Percentiles rank a stretch among this genome's conserved stretches.
Conservation (phyloP, 495 filamentous ascomycete genomes). For the Penicillium flavigenum region DNA sequence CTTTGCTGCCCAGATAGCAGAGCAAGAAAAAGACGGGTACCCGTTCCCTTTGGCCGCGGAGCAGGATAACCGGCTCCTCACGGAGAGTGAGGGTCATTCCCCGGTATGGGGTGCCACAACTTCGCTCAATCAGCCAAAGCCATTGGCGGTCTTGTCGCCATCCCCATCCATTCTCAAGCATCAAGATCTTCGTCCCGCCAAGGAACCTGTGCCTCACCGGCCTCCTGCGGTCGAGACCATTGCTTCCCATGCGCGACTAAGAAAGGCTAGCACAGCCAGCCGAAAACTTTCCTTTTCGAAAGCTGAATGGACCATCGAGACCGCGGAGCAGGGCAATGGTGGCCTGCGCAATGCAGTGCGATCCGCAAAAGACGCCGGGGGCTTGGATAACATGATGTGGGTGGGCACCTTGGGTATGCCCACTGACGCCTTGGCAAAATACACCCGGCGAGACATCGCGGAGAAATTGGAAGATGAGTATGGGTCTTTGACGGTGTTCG, state of each 20-base stretch:
- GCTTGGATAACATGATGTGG: conserved; percentile 70
- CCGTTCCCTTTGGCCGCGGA: conserved; percentile 33
- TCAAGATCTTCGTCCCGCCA: conserved; percentile 48
- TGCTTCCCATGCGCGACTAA: conserved; percentile 6
- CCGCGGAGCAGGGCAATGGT: conserved; percentile 85
- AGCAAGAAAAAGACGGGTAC: conserved; percentile 32
- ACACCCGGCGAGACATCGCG: conserved; percentile 73
- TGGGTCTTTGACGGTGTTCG: conserved; percentile 76
- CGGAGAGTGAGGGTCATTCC: conserved; percentile 45
- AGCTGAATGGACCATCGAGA: conserved; percentile 77
- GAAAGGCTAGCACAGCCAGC: conserved; percentile 19
- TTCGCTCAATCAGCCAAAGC: conserved; percentile 70
- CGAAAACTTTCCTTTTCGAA: conserved; percentile 63
- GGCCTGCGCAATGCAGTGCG: conserved; percentile 83
- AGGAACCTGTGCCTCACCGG: conserved; percentile 25
- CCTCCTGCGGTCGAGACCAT: conserved; percentile 23
- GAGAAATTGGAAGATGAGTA: conserved; percentile 75
- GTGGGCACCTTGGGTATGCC: conserved; percentile 91
- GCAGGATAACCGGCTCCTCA: conserved; percentile 29
- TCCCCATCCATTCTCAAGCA: conserved; percentile 71
- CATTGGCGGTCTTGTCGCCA: conserved; percentile 63
- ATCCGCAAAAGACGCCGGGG: conserved; percentile 65
- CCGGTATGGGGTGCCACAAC: conserved; percentile 65
- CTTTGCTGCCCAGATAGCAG: conserved; percentile 48
- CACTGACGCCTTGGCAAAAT: conserved; percentile 70